Conservation (phyloP, 306 rosid genomes). For the Castanea mollissima region DNA sequence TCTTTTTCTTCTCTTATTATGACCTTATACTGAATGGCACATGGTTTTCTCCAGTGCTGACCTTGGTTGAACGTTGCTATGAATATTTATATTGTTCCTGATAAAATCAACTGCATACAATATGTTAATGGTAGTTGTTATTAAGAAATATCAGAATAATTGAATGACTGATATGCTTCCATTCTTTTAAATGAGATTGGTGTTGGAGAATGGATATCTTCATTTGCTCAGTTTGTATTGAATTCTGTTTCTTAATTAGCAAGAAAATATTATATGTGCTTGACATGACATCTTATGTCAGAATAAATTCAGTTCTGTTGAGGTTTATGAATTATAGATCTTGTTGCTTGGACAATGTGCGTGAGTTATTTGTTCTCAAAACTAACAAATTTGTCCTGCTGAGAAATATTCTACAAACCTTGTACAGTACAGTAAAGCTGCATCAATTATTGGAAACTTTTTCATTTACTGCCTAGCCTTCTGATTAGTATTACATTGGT, state of each 20-base stretch:
- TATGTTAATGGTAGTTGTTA: background rate
- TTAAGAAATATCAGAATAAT: background rate
- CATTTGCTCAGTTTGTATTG: background rate
- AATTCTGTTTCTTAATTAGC: background rate
- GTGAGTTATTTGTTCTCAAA: background rate
- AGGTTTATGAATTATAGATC: background rate
- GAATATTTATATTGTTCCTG: background rate
- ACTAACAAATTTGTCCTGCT: background rate
- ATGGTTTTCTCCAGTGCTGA: background rate
- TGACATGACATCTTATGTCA: background rate
- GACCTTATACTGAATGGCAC: slow-evolving; percentile 15
- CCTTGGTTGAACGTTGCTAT: background rate
- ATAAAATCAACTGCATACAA: background rate
- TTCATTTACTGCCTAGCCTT: too few relatives aligned
- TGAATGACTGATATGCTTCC: background rate
- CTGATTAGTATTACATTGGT: background rate
- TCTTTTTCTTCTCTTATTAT: slow-evolving; percentile 10
- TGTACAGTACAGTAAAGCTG: too few relatives aligned
- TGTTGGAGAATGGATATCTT: background rate
- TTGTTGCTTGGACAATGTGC: background rate
- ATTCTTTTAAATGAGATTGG: background rate
- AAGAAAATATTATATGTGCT: background rate
- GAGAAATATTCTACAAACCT: background rate
- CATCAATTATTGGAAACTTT: too few relatives aligned
- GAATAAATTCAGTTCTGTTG: background rate